Percentiles rank a stretch among this genome's conserved stretches.
phyloP scores from a whole-genome alignment of 2,329 filamentous ascomycete genomes.

The Diaporthe capsici region DNA sequence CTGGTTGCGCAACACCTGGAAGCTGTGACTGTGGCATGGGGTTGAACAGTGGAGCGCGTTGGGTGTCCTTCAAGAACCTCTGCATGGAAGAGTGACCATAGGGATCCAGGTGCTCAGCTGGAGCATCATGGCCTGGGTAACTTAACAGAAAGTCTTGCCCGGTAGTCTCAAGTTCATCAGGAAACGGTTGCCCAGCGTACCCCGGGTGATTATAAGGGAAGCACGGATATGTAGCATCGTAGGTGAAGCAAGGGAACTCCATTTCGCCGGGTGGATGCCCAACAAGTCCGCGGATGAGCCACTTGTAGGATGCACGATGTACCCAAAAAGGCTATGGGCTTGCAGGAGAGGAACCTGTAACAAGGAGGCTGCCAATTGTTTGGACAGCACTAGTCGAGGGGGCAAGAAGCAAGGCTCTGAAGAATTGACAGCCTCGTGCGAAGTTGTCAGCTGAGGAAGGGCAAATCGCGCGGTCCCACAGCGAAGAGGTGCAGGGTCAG shows the following conservation, averaged over 20 bases:
- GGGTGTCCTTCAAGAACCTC: conserved; percentile 49
- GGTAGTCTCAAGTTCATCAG: conserved; percentile 18
- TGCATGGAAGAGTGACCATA: conserved; percentile 46
- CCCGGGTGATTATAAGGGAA: neutral
- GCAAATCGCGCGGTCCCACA: neutral
- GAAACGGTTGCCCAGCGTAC: conserved; percentile 18
- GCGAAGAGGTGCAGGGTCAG: neutral
- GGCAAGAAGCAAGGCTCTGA: conserved; percentile 30
- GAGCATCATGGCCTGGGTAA: conserved; percentile 43
- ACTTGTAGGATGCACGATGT: conserved; percentile 5
- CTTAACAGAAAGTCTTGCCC: neutral
- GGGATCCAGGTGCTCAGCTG: conserved; percentile 41
- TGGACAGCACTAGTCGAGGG: neutral
- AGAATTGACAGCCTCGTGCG: conserved; percentile 30
- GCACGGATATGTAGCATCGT: conserved; percentile 12
- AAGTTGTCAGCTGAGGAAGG: neutral
- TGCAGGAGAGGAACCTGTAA: conserved; percentile 21
- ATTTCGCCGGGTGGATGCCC: conserved; percentile 15
- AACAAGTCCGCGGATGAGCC: neutral
- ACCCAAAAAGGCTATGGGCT: neutral
- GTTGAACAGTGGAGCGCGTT: conserved; percentile 48
- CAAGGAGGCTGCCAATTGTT: neutral
- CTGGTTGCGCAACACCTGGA: conserved; percentile 33
- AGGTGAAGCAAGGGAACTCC: conserved; percentile 29
- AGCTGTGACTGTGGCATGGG: conserved; percentile 39